Conservation (phyloP, 345 rosid genomes). For the Eucalyptus paniculata region DNA sequence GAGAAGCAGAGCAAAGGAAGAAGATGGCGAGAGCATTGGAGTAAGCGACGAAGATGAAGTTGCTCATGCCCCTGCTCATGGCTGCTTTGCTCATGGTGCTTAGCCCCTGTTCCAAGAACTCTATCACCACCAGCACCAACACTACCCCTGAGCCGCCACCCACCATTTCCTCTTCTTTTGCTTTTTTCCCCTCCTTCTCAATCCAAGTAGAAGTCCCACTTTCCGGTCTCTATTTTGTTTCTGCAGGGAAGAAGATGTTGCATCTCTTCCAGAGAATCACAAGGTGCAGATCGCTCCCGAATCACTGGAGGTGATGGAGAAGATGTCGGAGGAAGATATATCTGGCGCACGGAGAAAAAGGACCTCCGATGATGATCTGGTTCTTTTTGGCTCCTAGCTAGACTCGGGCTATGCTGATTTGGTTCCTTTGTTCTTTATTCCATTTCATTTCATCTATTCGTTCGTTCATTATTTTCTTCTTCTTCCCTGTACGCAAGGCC, state of each 20-base stretch:
- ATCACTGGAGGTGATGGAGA: background rate
- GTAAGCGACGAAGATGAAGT: slow-evolving; percentile 13
- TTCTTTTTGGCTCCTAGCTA: background rate
- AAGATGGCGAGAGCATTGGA: slow-evolving; percentile 6
- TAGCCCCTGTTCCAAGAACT: slow-evolving; percentile 12
- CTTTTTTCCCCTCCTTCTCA: background rate
- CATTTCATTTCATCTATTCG: background rate
- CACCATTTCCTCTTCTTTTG: background rate
- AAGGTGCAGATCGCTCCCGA: background rate
- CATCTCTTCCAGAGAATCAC: background rate
- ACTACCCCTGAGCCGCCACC: background rate
- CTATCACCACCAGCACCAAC: slow-evolving; percentile 8
- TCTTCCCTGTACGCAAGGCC: background rate
- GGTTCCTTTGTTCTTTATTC: background rate
- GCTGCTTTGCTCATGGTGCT: slow-evolving; percentile 21
- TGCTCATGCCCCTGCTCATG: slow-evolving; percentile 16
- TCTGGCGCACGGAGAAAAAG: background rate
- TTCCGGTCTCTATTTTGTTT: background rate
- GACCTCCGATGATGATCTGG: background rate
- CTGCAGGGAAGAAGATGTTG: background rate
- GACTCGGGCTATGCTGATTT: background rate
- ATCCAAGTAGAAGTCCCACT: background rate
- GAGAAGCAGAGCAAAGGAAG: slow-evolving; percentile 9
- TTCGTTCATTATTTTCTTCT: background rate
- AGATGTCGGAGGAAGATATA: background rate